phyloP scores from a whole-genome alignment of 805 yeast genomes.

The Hanseniaspora mollemarum region DNA sequence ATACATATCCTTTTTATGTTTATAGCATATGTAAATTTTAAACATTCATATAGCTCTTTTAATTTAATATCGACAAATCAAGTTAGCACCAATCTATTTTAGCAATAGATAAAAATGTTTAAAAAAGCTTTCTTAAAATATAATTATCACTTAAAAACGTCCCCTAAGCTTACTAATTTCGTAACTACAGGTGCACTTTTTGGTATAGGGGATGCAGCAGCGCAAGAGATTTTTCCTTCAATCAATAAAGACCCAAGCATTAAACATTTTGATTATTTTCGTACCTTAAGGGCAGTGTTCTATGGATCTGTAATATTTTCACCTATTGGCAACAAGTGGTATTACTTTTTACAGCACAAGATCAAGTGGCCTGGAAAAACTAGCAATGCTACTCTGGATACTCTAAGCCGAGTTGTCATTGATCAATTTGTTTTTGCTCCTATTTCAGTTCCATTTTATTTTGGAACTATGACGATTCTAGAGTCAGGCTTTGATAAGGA shows the following conservation, averaged over 20 bases:
- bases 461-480: slow-evolving; percentile 51
- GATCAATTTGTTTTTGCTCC: slow-evolving; percentile 80
- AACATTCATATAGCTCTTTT: too few relatives aligned
- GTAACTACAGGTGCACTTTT: slow-evolving; percentile 49
- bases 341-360: slow-evolving; percentile 37
- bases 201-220: slow-evolving; percentile 65
- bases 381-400: slow-evolving; percentile 27
- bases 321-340: slow-evolving; percentile 66
- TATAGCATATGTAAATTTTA: too few relatives aligned
- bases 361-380: slow-evolving; percentile 32
- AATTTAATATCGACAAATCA: too few relatives aligned
- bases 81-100: too few relatives aligned
- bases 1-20: too few relatives aligned
- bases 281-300: slow-evolving; percentile 52
- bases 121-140: neutral
- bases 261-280: slow-evolving; percentile 36
- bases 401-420: slow-evolving; percentile 42
- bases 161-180: slow-evolving; percentile 36
- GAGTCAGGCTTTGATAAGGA: slow-evolving; percentile 41
- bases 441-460: slow-evolving; percentile 61
- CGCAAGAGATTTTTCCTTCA: slow-evolving; percentile 38
- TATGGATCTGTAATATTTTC: slow-evolving; percentile 71
- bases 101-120: too few relatives aligned
- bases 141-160: slow-evolving; percentile 27
- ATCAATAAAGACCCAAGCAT: neutral